Base-by-base conservation (phyloP, 139 green algal genomes). In the Asterochloris sp. region DNA sequence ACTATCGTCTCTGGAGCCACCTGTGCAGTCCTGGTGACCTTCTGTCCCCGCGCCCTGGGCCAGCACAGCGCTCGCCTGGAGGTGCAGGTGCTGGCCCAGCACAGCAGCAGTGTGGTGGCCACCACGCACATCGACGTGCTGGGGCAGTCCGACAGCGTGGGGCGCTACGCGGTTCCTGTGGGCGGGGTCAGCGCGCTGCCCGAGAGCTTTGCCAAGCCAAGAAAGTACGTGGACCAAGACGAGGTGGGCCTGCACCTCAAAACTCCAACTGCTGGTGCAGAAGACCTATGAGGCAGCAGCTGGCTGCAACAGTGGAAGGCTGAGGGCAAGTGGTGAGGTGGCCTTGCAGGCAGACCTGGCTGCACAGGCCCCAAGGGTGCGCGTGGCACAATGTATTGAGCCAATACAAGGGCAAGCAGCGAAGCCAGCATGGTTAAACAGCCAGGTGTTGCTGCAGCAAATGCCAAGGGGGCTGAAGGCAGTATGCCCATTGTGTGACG, bases 21-120 rank as follows among this genome's bases (percentile, higher is more conserved):
- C 26, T 75, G 78, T 62, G n/a, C 78, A 60, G 21, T 82, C 61
- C 61, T 73, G 63, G 78, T 82, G 19, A 29, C 61, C 14, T 82
- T 82, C 63, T 82, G 78, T 26, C 78, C 78, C 16, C 68, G 62
- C 38, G 78, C 78, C 78, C 78, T 82, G 27, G 78, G 78, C 15
- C 78, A 62, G 78, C 78, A 82, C 47, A 64, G 73, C n/a, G 62
- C 63, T 28, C 47, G 63, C 47, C 78, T 82, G 78, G 23, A 61
- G 28, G 63, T 82, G 62, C 78, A 82, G 73, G 78, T 82, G 62
- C 62, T 74, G 63, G 68, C 63, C 69, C 28, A 82, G 66, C 62
- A 73, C 28, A 21, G n/a, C 62, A 64, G 23, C 16, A 73, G 21
- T 64, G 63, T 74, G 61, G 26, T 82, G 23, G 62, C 63, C 14